Conservation (phyloP, 2,329 filamentous ascomycete genomes). For the Penicillium sp. region DNA sequence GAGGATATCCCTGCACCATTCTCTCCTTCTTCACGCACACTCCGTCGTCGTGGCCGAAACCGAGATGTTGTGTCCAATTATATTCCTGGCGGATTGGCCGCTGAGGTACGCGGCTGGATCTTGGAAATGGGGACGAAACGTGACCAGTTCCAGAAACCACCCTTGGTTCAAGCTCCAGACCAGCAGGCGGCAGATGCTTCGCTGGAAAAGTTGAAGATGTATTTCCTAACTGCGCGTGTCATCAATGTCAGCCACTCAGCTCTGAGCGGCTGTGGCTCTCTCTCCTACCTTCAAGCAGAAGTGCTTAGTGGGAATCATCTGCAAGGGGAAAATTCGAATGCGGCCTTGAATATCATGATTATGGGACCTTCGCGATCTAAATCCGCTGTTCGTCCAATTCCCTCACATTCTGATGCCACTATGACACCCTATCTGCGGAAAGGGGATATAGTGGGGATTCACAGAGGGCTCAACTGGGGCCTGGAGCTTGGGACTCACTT, state of each 20-base stretch:
- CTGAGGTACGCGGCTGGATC: conserved; percentile 43
- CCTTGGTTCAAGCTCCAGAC: not conserved
- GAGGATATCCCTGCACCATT: conserved; percentile 34
- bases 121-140: conserved; percentile 38
- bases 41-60: conserved; percentile 31
- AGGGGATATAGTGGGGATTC: conserved; percentile 31
- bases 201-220: conserved; percentile 7
- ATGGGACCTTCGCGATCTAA: conserved; percentile 27
- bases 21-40: conserved; percentile 34
- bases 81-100: conserved; percentile 40
- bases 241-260: conserved; percentile 13
- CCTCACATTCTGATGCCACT: not conserved
- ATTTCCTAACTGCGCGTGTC: conserved; percentile 22
- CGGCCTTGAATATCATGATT: conserved; percentile 25
- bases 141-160: conserved; percentile 14
- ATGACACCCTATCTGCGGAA: conserved; percentile 8
- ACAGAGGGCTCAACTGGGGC: conserved; percentile 37
- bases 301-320: not conserved
- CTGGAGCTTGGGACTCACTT: conserved; percentile 23
- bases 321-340: not conserved
- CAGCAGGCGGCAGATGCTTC: not conserved
- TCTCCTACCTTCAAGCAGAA: conserved; percentile 24
- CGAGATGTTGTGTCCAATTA: conserved; percentile 27
- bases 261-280: conserved; percentile 25
- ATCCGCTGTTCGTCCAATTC: not conserved